Conservation (phyloP, 1,284 basidiomycete genomes). For the Ceratobasidium sp. region DNA sequence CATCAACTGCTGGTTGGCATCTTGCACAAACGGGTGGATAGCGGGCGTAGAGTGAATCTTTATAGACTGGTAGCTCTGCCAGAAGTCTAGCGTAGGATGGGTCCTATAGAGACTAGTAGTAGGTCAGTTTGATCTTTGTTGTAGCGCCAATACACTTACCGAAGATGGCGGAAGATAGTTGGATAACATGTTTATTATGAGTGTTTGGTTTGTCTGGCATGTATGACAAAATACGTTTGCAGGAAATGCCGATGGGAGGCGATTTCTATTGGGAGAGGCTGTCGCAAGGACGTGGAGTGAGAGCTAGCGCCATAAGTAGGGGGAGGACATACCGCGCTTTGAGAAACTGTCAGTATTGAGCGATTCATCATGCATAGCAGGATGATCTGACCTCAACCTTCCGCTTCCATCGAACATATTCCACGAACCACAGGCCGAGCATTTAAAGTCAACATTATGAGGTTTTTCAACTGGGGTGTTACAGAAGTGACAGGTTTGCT, state of each 20-base stretch:
- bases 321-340: constrained; percentile 68
- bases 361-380: constrained; percentile 84
- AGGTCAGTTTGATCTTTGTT: constrained; percentile 1
- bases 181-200: constrained; percentile 84
- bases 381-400: constrained; percentile 81
- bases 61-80: constrained; percentile 73
- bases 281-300: background rate
- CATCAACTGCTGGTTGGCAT: constrained; percentile 82
- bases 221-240: constrained; percentile 77
- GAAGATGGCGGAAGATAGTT: constrained; percentile 76
- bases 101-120: constrained; percentile 60
- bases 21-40: constrained; percentile 85
- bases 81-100: constrained; percentile 73
- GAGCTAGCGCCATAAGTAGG: background rate
- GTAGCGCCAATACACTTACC: constrained; percentile 10
- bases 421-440: constrained; percentile 73
- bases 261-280: constrained; percentile 75
- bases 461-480: background rate
- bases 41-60: constrained; percentile 75
- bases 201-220: constrained; percentile 89
- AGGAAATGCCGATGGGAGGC: constrained; percentile 66
- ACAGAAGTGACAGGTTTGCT: constrained; percentile 25
- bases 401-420: constrained; percentile 76
- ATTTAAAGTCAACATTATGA: constrained; percentile 60
- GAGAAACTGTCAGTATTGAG: constrained; percentile 78